A percentile compares a stretch with the other conserved stretches of the same genome.
Evolutionary conservation across 1,139 yeast species (phyloP).

Genomic region (Yamadazyma buinensis): DNA sequence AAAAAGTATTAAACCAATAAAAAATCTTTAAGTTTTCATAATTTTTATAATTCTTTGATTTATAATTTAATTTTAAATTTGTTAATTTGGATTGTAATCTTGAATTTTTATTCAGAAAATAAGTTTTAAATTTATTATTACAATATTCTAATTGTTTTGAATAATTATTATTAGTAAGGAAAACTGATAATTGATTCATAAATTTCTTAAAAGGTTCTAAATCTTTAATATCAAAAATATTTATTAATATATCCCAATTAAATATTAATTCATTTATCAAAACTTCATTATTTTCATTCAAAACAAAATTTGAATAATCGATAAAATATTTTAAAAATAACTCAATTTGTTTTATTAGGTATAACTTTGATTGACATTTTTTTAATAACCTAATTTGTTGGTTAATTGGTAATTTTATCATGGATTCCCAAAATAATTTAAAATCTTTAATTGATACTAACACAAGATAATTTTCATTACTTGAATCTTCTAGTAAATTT

Average conservation of each 20-base stretch:
- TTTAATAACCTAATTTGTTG: conserved; percentile 13
- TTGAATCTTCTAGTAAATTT: conserved; percentile 14
- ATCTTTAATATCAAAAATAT: conserved; percentile 7
- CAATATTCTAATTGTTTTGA: conserved; percentile 15
- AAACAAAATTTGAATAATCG: conserved; percentile 9
- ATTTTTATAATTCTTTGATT: conserved; percentile 12
- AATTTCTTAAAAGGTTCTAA: conserved; percentile 11
- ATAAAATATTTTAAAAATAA: conserved; percentile 8
- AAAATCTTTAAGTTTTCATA: conserved; percentile 22
- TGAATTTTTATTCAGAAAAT: conserved; percentile 4
- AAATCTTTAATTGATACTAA: conserved; percentile 6
- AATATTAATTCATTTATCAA: conserved; percentile 14
- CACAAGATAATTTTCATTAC: conserved; percentile 11
- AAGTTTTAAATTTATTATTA: conserved; percentile 10
- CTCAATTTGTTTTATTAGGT: conserved; percentile 7
- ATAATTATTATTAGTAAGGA: conserved; percentile 9
- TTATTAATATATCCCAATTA: conserved; percentile 12
- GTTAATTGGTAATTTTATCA: conserved; percentile 10
- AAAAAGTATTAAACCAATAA: conserved; percentile 27
- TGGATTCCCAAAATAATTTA: conserved; percentile 12
- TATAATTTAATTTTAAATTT: conserved; percentile 11
- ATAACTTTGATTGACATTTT: conserved; percentile 9
- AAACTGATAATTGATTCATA: conserved; percentile 9
- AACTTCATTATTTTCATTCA: conserved; percentile 11
- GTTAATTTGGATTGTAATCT: conserved; percentile 9